Percentiles rank a stretch among this genome's conserved stretches.
These are phyloP conservation scores for Chaetomium strumarium DNA, from an alignment of 2,329 filamentous ascomycete species.

Conservation along the genomic window DNA sequence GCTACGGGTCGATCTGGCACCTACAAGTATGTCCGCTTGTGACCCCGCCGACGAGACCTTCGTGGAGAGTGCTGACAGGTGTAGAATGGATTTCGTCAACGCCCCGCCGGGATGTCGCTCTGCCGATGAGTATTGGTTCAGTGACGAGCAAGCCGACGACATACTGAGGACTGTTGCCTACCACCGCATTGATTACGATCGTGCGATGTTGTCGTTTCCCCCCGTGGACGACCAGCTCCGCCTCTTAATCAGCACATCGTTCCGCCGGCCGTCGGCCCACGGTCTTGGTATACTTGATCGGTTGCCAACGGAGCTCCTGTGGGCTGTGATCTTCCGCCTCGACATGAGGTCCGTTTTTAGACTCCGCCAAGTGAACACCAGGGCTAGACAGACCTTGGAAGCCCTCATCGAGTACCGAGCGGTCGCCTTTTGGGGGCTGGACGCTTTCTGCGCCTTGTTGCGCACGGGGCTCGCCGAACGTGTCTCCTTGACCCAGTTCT, in stretches of 20 bases:
- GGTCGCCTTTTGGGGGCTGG: slow-evolving; percentile 23
- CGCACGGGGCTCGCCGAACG: slow-evolving; percentile 24
- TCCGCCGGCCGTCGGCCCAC: slow-evolving; percentile 19
- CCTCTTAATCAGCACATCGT: slow-evolving; percentile 28
- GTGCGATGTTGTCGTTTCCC: slow-evolving; percentile 31
- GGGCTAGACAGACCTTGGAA: slow-evolving; percentile 23
- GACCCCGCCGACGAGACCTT: no score
- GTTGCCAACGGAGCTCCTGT: slow-evolving; percentile 30
- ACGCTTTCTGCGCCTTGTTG: slow-evolving; percentile 29
- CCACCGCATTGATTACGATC: slow-evolving; percentile 28
- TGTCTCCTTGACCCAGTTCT: slow-evolving; percentile 25
- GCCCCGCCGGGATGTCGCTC: slow-evolving; percentile 15
- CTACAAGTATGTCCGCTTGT: no score
- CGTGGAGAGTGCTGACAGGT: no score
- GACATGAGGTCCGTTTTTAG: slow-evolving; percentile 31
- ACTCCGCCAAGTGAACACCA: slow-evolving; percentile 28
- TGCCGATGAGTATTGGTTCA: slow-evolving; percentile 20
- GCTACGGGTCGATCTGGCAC: no score
- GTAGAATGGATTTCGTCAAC: no score
- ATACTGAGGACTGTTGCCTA: slow-evolving; percentile 29
- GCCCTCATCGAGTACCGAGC: slow-evolving; percentile 25
- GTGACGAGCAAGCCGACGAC: slow-evolving; percentile 25
- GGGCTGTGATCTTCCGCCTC: slow-evolving; percentile 25
- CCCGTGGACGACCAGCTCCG: slow-evolving; percentile 28
- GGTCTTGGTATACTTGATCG: slow-evolving; percentile 27